Conservation (phyloP, 1,139 yeast species). For the Geotrichum fermentans region DNA sequence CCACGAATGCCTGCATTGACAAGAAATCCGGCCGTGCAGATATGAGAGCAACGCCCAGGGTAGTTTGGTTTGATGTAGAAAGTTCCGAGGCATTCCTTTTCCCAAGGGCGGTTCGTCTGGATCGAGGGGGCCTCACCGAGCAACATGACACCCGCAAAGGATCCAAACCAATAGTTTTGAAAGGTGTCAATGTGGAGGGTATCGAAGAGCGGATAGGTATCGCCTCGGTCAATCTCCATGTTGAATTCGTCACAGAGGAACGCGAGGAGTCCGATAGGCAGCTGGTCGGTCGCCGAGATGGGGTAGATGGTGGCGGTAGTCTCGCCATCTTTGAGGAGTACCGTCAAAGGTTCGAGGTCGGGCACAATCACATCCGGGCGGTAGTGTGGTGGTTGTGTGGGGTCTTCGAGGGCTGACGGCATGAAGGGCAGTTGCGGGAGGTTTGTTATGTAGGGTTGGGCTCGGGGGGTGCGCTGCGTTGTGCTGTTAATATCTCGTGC, state of each 20-base stretch:
- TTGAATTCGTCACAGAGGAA: constrained; percentile 88
- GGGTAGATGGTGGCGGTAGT: constrained; percentile 93
- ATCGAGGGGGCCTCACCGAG: constrained; percentile 45
- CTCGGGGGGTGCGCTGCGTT: neutral
- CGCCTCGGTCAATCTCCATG: constrained; percentile 86
- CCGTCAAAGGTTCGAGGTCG: constrained; percentile 47
- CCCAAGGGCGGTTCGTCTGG: constrained; percentile 62
- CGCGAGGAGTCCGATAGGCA: constrained; percentile 74
- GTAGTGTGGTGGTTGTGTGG: constrained; percentile 42
- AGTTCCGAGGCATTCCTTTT: constrained; percentile 80
- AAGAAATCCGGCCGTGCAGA: constrained; percentile 81
- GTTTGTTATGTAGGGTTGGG: neutral
- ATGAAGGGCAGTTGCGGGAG: constrained; percentile 18
- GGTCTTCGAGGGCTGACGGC: constrained; percentile 44
- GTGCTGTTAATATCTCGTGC: constrained; percentile 12
- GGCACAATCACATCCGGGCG: constrained; percentile 39
- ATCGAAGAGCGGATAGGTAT: constrained; percentile 79
- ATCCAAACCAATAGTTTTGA: constrained; percentile 78
- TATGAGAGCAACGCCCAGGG: constrained; percentile 88
- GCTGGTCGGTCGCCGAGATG: constrained; percentile 52
- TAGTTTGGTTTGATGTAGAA: constrained; percentile 81
- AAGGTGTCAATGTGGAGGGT: constrained; percentile 69
- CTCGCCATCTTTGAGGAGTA: constrained; percentile 77
- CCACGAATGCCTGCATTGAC: constrained; percentile 91
- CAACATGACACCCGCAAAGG: constrained; percentile 78